Percentiles rank a stretch among this genome's conserved stretches.
These are phyloP conservation scores for Lepidium campestre DNA, from an alignment of 441 rosid genomes.

Conservation along the genomic window DNA sequence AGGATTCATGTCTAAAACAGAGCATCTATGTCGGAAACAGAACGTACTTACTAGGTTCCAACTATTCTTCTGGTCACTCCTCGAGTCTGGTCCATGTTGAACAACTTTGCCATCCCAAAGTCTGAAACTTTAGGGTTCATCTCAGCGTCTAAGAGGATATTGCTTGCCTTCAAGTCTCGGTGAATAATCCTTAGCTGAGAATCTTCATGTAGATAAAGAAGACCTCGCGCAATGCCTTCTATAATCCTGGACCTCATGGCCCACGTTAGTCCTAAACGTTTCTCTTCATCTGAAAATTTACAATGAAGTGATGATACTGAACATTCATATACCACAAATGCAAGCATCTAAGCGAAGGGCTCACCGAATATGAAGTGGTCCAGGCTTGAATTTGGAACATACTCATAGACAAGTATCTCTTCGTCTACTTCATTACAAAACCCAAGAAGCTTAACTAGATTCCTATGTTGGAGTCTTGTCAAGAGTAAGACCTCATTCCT, in stretches of 20 bases:
- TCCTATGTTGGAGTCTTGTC: slow-evolving; percentile 48
- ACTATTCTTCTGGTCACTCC: slow-evolving; percentile 26
- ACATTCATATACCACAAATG: not conserved
- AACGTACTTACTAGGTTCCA: slow-evolving; percentile 25
- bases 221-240: slow-evolving; percentile 22
- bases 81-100: slow-evolving; percentile 26
- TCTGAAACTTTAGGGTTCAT: slow-evolving; percentile 31
- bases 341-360: not conserved
- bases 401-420: slow-evolving; percentile 43
- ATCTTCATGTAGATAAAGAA: slow-evolving; percentile 29
- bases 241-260: slow-evolving; percentile 11
- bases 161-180: slow-evolving; percentile 27
- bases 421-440: slow-evolving; percentile 37
- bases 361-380: slow-evolving; percentile 41
- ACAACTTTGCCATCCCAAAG: slow-evolving; percentile 32
- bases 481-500: slow-evolving; percentile 44
- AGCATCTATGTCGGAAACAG: not conserved
- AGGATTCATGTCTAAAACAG: too few species aligned
- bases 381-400: slow-evolving; percentile 43
- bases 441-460: slow-evolving; percentile 51
- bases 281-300: slow-evolving; percentile 5
- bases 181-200: slow-evolving; percentile 24
- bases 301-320: not conserved
- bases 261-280: slow-evolving; percentile 16
- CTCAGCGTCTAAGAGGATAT: slow-evolving; percentile 26